phyloP scores from a whole-genome alignment of 2,329 filamentous ascomycete species.

The Paracoccidioides lutzii region DNA sequence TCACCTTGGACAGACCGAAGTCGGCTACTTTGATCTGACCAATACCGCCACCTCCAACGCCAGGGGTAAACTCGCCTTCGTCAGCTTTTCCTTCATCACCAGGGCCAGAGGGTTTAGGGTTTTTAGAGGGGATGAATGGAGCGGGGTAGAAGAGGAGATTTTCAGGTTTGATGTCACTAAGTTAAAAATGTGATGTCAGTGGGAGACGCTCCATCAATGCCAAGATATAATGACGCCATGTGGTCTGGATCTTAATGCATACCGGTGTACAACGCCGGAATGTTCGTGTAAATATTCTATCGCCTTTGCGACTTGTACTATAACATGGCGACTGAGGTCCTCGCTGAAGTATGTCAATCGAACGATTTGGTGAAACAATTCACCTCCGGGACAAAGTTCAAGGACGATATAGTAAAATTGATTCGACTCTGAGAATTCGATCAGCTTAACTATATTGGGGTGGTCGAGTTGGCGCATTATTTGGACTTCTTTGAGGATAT shows the following conservation, averaged over 20 bases:
- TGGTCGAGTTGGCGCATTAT: conserved; percentile 97
- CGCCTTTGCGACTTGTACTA: conserved; percentile 86
- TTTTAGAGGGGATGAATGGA: conserved; percentile 65
- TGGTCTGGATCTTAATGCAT: conserved; percentile 25
- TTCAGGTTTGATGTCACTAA: conserved; percentile 93
- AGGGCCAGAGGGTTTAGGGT: conserved; percentile 65
- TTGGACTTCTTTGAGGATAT: conserved; percentile 95
- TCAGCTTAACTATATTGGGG: conserved; percentile 84
- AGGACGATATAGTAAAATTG: conserved; percentile 98
- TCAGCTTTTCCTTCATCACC: conserved; percentile 97
- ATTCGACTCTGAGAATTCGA: conserved; percentile 84
- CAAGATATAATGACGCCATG: conserved; percentile 3
- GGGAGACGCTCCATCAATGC: background rate
- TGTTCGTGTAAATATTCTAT: conserved; percentile 90
- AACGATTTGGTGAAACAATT: conserved; percentile 97
- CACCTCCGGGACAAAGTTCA: conserved; percentile 86
- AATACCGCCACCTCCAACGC: conserved; percentile 76
- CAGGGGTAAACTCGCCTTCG: conserved; percentile 80
- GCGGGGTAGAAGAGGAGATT: conserved; percentile 89
- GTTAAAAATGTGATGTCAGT: conserved; percentile 24
- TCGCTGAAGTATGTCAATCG: conserved; percentile 98
- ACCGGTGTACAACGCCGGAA: conserved; percentile 94
- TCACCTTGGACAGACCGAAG: conserved; percentile 92
- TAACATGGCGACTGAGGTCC: conserved; percentile 85
- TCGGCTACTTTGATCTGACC: conserved; percentile 95